A percentile compares a stretch with the other conserved stretches of the same genome.
phyloP scores from a whole-genome alignment of 2,329 filamentous ascomycete genomes.

The Colletotrichum endophyticum region DNA sequence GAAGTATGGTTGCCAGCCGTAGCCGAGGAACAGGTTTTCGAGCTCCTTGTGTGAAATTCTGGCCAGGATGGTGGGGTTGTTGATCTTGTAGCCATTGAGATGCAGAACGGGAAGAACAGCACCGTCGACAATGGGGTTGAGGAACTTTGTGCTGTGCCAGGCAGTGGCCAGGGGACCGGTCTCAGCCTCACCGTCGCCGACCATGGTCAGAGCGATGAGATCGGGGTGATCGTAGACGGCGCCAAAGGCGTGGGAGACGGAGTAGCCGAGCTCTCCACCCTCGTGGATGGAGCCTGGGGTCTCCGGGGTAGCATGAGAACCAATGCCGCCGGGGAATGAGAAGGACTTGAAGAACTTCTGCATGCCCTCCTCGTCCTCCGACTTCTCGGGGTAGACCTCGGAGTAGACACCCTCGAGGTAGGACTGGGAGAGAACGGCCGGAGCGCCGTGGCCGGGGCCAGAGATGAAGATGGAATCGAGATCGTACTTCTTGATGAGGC shows the following conservation, averaged over 20 bases:
- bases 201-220: conserved; percentile 77
- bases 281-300: conserved; percentile 80
- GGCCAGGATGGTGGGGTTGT: conserved; percentile 77
- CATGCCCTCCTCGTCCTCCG: conserved; percentile 71
- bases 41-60: conserved; percentile 78
- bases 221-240: conserved; percentile 77
- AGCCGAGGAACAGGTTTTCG: conserved; percentile 71
- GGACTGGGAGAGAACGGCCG: conserved; percentile 75
- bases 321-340: conserved; percentile 81
- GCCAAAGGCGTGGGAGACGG: conserved; percentile 79
- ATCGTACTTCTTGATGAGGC: conserved; percentile 81
- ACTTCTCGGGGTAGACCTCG: conserved; percentile 78
- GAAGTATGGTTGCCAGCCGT: conserved; percentile 82
- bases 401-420: conserved; percentile 81
- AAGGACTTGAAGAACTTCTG: conserved; percentile 83
- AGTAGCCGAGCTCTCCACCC: conserved; percentile 83
- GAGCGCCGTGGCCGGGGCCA: conserved; percentile 79
- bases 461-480: conserved; percentile 76
- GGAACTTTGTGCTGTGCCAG: conserved; percentile 84
- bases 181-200: conserved; percentile 83
- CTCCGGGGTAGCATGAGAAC: conserved; percentile 79
- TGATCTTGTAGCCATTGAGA: conserved; percentile 86
- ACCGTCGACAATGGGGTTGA: conserved; percentile 79
- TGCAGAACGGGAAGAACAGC: conserved; percentile 80
- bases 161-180: conserved; percentile 79